Percentiles rank a stretch among this genome's conserved stretches.
Conservation (phyloP, 164 flowering plant species). For the Saururus chinensis region DNA sequence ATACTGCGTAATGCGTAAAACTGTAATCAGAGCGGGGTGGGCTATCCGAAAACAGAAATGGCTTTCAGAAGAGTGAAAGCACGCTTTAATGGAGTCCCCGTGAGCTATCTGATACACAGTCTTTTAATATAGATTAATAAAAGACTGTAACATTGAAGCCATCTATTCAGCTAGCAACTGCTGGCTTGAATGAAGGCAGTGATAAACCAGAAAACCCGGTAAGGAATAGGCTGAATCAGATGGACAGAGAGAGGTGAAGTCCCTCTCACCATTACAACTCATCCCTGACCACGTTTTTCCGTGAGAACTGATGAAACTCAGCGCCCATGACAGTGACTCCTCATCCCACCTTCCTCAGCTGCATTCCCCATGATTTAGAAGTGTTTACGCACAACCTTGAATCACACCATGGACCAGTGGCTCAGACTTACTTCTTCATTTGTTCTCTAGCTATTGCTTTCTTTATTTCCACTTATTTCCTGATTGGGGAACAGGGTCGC, state of each 20-base stretch:
- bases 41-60: too few species aligned
- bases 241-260: neutral
- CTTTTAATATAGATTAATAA: too few species aligned
- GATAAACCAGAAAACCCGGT: neutral
- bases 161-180: neutral
- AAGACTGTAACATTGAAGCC: neutral
- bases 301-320: neutral
- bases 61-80: too few species aligned
- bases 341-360: neutral
- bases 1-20: too few species aligned
- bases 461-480: neutral
- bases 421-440: neutral
- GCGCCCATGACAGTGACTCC: neutral
- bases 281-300: too few species aligned
- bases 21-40: too few species aligned
- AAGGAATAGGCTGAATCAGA: neutral
- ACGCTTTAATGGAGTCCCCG: too few species aligned
- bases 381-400: too few species aligned
- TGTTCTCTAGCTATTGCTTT: neutral
- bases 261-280: neutral
- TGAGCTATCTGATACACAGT: too few species aligned
- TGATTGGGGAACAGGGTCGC: neutral
- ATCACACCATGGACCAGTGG: neutral
- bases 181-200: neutral
- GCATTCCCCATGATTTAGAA: neutral